Base-by-base conservation (phyloP, 345 rosid species). In the Salix brachista region DNA sequence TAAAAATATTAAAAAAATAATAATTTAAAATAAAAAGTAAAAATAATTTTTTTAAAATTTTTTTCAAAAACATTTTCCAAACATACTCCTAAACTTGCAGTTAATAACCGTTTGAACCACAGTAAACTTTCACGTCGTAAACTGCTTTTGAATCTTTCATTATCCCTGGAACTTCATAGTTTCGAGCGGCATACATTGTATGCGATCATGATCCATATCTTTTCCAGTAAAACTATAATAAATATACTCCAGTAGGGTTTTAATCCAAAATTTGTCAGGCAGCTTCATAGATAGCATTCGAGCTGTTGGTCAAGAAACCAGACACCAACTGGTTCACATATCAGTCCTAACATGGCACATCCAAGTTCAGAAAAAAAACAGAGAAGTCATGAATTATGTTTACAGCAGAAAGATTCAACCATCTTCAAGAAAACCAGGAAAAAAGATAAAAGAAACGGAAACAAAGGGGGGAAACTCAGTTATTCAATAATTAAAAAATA, bases 401-500 rank as follows among this genome's bases (percentile, higher is more conserved):
- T 56, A 21, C 28, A 58, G 4, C 28, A 58, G 12, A 41, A n/a
- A n/a, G 28, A 23, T 23, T 4, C 64, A 23, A 58, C 25, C 28
- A 23, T 9, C 25, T 71, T 65, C 65, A 46, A 44, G 64, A 48
- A 54, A 7, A 61, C 18, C 4, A 13, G 14, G 26, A 39, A 41
- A 11, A 28, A 21, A 66, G 71, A 56, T 30, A 42, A 42, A 61
- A 28, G 2, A 25, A 8, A 32, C 6, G 26, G 34, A 67, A 25
- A 36, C 13, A 18, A 4, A n/a, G 65, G 21, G 5, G 62, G 13
- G 13, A 67, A 74, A 69, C 44, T 76, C 61, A 68, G 21, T 65
- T 14, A 78, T 48, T 79, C 77, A 80, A 76, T 66, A 44, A 71
- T 28, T 10, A 34, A 65, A 67, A 71, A 75, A 64, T 50, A 23